A percentile compares a stretch with the other conserved stretches of the same genome.
phyloP scores from a whole-genome alignment of 495 filamentous ascomycete species.

The Tuber magnatum region DNA sequence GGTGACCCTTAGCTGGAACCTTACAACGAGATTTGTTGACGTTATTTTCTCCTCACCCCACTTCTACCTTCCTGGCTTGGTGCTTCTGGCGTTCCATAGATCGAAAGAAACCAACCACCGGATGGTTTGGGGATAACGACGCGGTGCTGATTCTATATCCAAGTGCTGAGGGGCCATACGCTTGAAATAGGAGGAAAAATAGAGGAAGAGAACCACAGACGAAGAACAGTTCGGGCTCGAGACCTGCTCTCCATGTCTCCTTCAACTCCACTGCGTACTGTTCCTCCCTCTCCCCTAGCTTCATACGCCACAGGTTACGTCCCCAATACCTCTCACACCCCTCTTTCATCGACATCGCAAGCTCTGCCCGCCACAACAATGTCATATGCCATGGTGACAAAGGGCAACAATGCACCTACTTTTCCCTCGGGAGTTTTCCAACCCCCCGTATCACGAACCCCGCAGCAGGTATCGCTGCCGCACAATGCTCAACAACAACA shows the following conservation, averaged over 20 bases:
- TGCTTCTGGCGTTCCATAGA: background rate
- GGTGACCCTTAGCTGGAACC: background rate
- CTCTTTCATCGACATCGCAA: constrained; percentile 7
- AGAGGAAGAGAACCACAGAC: background rate
- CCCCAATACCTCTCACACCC: constrained; percentile 12
- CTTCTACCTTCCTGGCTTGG: background rate
- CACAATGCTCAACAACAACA: constrained; percentile 16
- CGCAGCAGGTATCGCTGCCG: background rate
- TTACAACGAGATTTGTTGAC: background rate
- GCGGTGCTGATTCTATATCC: background rate
- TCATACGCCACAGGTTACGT: constrained; percentile 19
- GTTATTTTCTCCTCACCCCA: background rate
- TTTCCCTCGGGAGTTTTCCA: constrained; percentile 24
- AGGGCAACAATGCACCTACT: constrained; percentile 7
- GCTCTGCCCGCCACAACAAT: constrained; percentile 22
- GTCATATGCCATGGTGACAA: constrained; percentile 33
- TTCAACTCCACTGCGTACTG: constrained; percentile 12
- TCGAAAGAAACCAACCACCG: background rate
- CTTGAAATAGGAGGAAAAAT: constrained; percentile 3
- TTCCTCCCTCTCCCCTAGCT: constrained; percentile 19
- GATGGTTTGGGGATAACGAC: background rate
- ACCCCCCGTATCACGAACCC: constrained; percentile 18
- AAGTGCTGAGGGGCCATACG: background rate
- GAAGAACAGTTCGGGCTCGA: background rate
- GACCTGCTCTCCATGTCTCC: constrained; percentile 6